Conservation (phyloP, 1,139 yeast genomes). For the Arxiozyma slooffiae region DNA sequence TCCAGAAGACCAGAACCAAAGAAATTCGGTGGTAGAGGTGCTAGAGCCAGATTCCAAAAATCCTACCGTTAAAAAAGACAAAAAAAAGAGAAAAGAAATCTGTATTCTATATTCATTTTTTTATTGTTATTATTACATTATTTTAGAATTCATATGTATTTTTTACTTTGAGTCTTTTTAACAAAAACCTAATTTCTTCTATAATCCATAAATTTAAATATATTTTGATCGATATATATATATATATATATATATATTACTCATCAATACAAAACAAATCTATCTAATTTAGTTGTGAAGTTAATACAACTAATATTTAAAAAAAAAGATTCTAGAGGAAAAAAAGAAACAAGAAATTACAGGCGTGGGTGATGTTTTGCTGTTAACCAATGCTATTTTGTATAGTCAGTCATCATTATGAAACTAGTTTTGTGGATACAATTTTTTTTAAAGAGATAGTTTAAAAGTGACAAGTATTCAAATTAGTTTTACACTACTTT, state of each 20-base stretch:
- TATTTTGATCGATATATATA: constrained; percentile 21
- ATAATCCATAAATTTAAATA: not conserved
- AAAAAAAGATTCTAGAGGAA: too few relatives aligned
- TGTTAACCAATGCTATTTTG: not conserved
- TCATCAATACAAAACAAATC: constrained; percentile 13
- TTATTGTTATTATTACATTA: not conserved
- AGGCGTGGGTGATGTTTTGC: not conserved
- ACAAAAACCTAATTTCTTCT: not conserved
- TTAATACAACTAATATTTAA: constrained; percentile 16
- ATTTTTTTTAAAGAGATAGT: not conserved
- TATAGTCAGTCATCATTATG: not conserved
- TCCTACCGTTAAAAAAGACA: constrained; percentile 82
- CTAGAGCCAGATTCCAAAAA: constrained; percentile 99
- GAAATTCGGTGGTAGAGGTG: constrained; percentile 99
- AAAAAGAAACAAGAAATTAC: too few relatives aligned
- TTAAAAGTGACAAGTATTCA: too few relatives aligned
- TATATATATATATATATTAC: not conserved
- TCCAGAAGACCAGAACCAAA: constrained; percentile 99
- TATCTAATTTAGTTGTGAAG: constrained; percentile 24
- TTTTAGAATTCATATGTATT: not conserved
- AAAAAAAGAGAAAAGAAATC: not conserved
- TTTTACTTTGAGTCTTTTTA: not conserved
- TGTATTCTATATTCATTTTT: not conserved
- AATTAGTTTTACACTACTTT: too few relatives aligned
- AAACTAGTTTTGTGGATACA: not conserved